Base-by-base conservation (phyloP, 495 filamentous ascomycete species). In the Trichocladium uniseriatum region DNA sequence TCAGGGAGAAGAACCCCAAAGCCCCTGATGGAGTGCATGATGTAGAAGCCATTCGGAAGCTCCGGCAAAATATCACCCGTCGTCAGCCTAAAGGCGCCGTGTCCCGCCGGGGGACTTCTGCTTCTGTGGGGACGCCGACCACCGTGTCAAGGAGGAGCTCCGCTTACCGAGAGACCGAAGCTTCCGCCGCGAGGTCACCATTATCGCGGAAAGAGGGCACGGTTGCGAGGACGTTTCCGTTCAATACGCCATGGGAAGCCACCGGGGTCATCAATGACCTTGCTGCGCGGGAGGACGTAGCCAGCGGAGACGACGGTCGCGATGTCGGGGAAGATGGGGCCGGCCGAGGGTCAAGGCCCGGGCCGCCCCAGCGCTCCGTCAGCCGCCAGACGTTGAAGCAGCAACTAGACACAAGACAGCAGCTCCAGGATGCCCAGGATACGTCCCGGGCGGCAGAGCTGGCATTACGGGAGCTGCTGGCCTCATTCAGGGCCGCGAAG, bases 1-100 rank as follows among this genome's bases (percentile, higher is more conserved):
- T 95, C 52, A 87, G 86, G 61, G 81, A 84, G 55, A 90, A 86
- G 67, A 94, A 95, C 60, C 81, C 83, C 5, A 88, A 86, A 58
- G 71, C 81, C 2, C 76, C 87, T 3, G 89, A 95, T 66, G 89
- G 88, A 8, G 59, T 94, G 37, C 89, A 95, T 66, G 76, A 94
- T 69, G 84, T 94, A 27, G 86, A 89, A 6, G 86, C 85, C 65
- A 95, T 95, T 61, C 75, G 79, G 57, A 84, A 82, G 62, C 72
- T 92, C 54, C 78, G 89, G 48, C 82, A 84, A 36, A 77, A 79
- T 28, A 90, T 95, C 68, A 95, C 89, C 37, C 78, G 89, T 36
- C 74, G 89, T 51, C 84, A 90, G 64, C 79, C 85, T 3, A 78
- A 80, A 52, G 80, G 77, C 41, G 79, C 77, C 8, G 68, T 77